Conservation (phyloP, 345 rosid genomes). For the Schrenkiella parvula region DNA sequence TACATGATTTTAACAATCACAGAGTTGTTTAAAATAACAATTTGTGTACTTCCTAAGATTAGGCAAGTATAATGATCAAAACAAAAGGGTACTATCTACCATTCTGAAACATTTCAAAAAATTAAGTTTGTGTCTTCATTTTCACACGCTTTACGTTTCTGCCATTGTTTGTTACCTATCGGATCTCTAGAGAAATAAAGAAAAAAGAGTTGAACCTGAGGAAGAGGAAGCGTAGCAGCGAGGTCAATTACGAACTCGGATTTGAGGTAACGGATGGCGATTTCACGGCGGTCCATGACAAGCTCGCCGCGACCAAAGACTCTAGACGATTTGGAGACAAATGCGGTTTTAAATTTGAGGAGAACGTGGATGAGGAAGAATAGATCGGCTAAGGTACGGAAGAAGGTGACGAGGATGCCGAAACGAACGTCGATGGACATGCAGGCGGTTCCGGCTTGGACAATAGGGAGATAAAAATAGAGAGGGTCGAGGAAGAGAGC, state of each 20-base stretch:
- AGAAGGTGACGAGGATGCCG: slow-evolving; percentile 56
- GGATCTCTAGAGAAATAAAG: neutral
- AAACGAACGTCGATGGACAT: slow-evolving; percentile 41
- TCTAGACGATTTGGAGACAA: slow-evolving; percentile 60
- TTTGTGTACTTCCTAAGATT: neutral
- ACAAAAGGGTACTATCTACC: neutral
- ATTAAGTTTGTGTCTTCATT: neutral
- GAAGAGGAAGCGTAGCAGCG: slow-evolving; percentile 76
- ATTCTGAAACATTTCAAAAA: neutral
- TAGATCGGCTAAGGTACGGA: slow-evolving; percentile 62
- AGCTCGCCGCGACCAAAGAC: slow-evolving; percentile 86
- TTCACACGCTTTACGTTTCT: neutral
- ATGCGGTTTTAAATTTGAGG: slow-evolving; percentile 71
- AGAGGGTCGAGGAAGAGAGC: slow-evolving; percentile 86
- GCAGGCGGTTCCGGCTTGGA: slow-evolving; percentile 51
- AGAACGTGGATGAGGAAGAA: slow-evolving; percentile 58
- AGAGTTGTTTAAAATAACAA: neutral
- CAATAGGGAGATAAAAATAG: slow-evolving; percentile 67
- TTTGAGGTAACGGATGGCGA: slow-evolving; percentile 59
- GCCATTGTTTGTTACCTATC: neutral
- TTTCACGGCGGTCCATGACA: slow-evolving; percentile 59
- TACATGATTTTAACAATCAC: neutral
- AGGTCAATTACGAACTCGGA: slow-evolving; percentile 58
- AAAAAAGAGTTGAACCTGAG: slow-evolving; percentile 52
- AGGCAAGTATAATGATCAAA: neutral